Evolutionary conservation across 1,139 yeast species (phyloP), one percentile per base, ranked within the genome.

Genomic region (Taphrina flavorubra): DNA sequence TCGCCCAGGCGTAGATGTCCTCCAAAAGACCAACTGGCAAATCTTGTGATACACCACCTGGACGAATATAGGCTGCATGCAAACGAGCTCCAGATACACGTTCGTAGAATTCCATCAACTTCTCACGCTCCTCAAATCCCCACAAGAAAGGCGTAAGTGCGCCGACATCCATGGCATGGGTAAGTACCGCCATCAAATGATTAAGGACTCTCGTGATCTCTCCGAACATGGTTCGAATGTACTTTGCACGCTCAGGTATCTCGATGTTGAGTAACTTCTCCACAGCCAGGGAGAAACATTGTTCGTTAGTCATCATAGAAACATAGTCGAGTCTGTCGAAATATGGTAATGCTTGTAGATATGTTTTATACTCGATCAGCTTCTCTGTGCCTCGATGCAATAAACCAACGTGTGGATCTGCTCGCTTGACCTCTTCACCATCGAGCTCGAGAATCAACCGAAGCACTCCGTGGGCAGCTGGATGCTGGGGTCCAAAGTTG

Each of bases 121-220:
- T 90, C 79, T 90, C 97, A 80, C 97, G 87, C 79, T 90, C 97
- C 81, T 90, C 97, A 79, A 90, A 89, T 72, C 96, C 96, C 97
- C 97, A 90, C 79, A 90, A 82, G 84, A 90, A 90, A 68, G 97
- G 97, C 57, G 97, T 90, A 79, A 90, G 84, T 42, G 96, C 96
- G 81, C 97, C 97, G 69, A 90, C 96, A 82, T 90, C 97, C 96
- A 90, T 90, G 76, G 94, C 92, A 79, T 90, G 97, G 67, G 96
- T 86, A 73, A 89, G 81, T 68, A 90, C 88, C 39, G 95, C 88
- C 96, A 90, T 90, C 79, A 90, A 84, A 78, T 90, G 97, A 80
- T 90, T 90, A 77, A 89, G 83, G 69, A 89, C 78, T 78, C 97
- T 86, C 69, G 97, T 90, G 78, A 90, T 88, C 78, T 90, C 97